Evolutionary conservation across 2,329 filamentous ascomycete species (phyloP).

Genomic region (Chaetomium sp.): DNA sequence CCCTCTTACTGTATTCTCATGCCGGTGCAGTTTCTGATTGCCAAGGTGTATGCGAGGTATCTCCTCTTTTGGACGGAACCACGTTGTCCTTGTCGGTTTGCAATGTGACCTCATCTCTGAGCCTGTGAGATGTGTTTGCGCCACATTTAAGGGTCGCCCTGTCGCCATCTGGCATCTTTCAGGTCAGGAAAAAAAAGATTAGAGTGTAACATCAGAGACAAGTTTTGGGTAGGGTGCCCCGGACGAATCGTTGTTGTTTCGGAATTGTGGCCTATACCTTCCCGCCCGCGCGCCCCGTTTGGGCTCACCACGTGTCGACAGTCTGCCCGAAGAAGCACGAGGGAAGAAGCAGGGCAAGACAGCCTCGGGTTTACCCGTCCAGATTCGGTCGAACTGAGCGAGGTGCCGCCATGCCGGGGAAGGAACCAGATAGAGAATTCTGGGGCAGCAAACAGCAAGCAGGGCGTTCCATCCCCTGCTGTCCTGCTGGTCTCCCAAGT

Average conservation of each 20-base stretch:
- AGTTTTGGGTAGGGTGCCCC: neutral
- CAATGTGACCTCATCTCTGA: neutral
- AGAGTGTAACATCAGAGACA: neutral
- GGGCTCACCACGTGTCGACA: conserved; percentile 16
- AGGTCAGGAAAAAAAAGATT: neutral
- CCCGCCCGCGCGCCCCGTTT: conserved; percentile 5
- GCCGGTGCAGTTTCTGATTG: neutral
- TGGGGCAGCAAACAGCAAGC: too few species aligned
- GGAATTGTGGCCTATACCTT: neutral
- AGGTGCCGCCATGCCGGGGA: too few species aligned
- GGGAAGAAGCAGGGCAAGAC: neutral
- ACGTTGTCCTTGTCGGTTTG: conserved; percentile 3
- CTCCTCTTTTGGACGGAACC: too few species aligned
- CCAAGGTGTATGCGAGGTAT: too few species aligned
- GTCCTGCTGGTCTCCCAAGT: too few species aligned
- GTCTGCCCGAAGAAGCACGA: neutral
- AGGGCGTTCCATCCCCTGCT: too few species aligned
- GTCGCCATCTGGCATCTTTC: conserved; percentile 2
- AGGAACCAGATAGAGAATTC: too few species aligned
- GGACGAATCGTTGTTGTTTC: neutral
- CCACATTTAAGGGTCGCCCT: neutral
- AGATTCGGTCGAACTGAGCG: neutral
- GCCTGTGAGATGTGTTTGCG: neutral
- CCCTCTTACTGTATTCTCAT: neutral
- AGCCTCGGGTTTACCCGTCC: neutral